Evolutionary conservation across 345 rosid genomes (phyloP).

Genomic region (Acer negundo): DNA sequence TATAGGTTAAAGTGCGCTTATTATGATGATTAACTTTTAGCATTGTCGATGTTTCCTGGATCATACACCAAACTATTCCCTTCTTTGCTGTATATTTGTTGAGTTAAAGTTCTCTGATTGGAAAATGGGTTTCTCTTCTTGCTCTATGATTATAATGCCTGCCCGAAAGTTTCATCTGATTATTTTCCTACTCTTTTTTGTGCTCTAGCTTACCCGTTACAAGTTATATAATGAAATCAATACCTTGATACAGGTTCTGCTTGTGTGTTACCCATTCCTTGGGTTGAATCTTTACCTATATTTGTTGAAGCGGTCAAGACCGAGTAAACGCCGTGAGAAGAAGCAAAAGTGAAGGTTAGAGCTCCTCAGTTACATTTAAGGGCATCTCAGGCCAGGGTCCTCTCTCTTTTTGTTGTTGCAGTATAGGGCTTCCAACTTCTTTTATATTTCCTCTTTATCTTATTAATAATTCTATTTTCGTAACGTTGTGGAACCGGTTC

Average conservation of each 20-base stretch:
- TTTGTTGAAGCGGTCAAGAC: constrained; percentile 62
- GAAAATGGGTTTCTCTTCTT: not conserved
- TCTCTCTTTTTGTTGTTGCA: too few relatives aligned
- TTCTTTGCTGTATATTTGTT: not conserved
- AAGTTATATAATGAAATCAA: not conserved
- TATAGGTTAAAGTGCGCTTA: not conserved
- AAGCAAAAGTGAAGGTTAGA: constrained; percentile 43
- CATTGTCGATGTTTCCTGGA: not conserved
- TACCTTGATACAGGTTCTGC: constrained; percentile 48
- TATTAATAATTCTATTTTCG: too few relatives aligned
- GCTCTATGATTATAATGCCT: not conserved
- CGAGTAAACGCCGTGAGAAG: constrained; percentile 51
- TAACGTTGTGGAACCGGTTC: too few relatives aligned
- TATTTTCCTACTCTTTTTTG: not conserved
- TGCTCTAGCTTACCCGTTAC: not conserved
- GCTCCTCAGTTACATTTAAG: constrained; percentile 17
- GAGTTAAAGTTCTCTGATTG: not conserved
- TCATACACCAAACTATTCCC: not conserved
- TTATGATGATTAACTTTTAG: not conserved
- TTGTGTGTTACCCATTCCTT: constrained; percentile 68
- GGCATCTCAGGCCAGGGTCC: not conserved
- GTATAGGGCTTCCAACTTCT: too few relatives aligned
- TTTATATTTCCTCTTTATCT: too few relatives aligned
- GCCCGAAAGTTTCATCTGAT: not conserved
- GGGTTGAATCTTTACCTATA: constrained; percentile 78